These are phyloP conservation scores for Heterobasidion annosum DNA, from an alignment of 1,284 basidiomycete genomes.

Conservation along the genomic window DNA sequence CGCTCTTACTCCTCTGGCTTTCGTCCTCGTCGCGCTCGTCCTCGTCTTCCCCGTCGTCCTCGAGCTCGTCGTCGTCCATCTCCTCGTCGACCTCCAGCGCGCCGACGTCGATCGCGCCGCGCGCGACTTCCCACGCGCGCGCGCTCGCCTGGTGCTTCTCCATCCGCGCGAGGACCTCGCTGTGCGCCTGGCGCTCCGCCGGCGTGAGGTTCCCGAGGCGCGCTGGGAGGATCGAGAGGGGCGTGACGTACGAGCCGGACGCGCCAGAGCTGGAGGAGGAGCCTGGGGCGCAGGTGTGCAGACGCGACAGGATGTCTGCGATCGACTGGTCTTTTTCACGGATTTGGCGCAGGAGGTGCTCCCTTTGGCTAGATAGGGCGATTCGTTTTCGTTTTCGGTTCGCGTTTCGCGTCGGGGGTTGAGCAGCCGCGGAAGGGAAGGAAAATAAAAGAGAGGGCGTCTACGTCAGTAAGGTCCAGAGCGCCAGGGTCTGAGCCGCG, in stretches of 20 bases:
- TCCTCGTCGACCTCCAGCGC: slow-evolving; percentile 10
- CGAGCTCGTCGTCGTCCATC: slow-evolving; percentile 21
- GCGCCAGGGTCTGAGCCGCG: not conserved
- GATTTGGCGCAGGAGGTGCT: slow-evolving; percentile 21
- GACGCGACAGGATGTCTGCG: slow-evolving; percentile 18
- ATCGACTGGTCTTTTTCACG: slow-evolving; percentile 25
- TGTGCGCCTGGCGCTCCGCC: slow-evolving; percentile 17
- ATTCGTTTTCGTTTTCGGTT: too few species aligned
- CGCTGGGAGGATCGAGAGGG: slow-evolving; percentile 19
- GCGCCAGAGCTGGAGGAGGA: not conserved
- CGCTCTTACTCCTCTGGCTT: too few species aligned
- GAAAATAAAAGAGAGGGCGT: not conserved
- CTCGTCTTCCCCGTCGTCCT: slow-evolving; percentile 14
- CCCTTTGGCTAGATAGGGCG: slow-evolving; percentile 15
- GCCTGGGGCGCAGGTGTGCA: slow-evolving; percentile 18
- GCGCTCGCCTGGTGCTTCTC: slow-evolving; percentile 16
- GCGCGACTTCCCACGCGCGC: slow-evolving; percentile 1
- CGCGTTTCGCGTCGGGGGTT: too few species aligned
- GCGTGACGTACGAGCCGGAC: slow-evolving; percentile 10
- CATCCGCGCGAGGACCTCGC: slow-evolving; percentile 20
- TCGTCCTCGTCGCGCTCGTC: slow-evolving; percentile 18
- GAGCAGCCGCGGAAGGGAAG: too few species aligned
- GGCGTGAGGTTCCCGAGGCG: slow-evolving; percentile 14
- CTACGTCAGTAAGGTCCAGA: not conserved
- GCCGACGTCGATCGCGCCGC: slow-evolving; percentile 2